Percentiles rank a stretch among this genome's conserved stretches.
Evolutionary conservation across 305 asterid genomes (phyloP).

Genomic region (Stenogyne calaminthoides): DNA sequence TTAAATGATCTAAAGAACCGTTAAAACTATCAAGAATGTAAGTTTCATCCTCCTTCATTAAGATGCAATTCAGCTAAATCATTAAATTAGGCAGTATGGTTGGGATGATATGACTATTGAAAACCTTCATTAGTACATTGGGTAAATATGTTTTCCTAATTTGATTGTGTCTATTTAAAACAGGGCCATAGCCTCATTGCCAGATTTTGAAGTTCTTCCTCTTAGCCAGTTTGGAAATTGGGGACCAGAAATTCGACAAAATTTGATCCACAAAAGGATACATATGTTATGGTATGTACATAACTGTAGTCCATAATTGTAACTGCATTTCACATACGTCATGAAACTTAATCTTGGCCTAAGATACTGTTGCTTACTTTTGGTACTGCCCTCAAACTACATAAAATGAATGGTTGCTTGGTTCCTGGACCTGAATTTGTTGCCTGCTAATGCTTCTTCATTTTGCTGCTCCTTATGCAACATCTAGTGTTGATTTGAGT

Average conservation of each 20-base stretch:
- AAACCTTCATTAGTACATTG: neutral
- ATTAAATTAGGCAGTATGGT: neutral
- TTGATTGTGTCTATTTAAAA: constrained; percentile 21
- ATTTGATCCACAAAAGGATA: constrained; percentile 82
- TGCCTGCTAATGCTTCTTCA: constrained; percentile 4
- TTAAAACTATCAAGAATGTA: neutral
- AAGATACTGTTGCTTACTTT: constrained; percentile 1
- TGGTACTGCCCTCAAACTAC: constrained; percentile 5
- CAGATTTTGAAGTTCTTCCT: constrained; percentile 84
- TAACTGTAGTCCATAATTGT: neutral
- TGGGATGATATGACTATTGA: constrained; percentile 15
- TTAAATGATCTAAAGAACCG: no score
- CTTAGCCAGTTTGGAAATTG: constrained; percentile 89
- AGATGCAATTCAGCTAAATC: neutral
- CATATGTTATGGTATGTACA: constrained; percentile 75
- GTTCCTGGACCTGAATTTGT: no score
- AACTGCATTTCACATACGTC: neutral
- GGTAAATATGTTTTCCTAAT: constrained; percentile 10
- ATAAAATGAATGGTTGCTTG: constrained; percentile 1
- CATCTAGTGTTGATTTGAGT: neutral
- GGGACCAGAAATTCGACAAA: constrained; percentile 81
- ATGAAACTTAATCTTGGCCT: constrained; percentile 13
- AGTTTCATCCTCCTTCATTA: neutral
- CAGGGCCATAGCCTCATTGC: constrained; percentile 82
- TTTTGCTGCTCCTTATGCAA: neutral